A percentile compares a stretch with the other conserved stretches of the same genome.
Conservation (phyloP, 1,284 basidiomycete species). For the Coniophora puteana region DNA sequence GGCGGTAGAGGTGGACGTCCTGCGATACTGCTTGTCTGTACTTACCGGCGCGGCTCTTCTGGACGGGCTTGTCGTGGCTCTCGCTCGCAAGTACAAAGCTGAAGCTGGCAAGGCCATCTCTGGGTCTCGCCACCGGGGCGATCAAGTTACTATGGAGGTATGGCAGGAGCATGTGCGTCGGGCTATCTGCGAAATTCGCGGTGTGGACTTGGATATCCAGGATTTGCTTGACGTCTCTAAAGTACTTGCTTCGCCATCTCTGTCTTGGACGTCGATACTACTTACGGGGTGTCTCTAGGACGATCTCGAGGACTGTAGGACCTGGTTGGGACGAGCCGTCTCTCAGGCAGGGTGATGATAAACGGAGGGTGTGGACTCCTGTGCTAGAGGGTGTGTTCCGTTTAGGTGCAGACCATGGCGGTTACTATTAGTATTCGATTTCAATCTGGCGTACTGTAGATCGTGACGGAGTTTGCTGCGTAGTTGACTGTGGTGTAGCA, state of each 20-base stretch:
- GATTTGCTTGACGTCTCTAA: constrained; percentile 37
- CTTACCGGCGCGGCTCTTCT: constrained; percentile 48
- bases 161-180: constrained; percentile 21
- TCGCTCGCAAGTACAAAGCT: constrained; percentile 34
- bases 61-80: constrained; percentile 35
- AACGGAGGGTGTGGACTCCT: neutral
- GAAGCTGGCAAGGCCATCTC: constrained; percentile 20
- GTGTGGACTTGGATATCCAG: constrained; percentile 42
- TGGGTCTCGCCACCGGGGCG: neutral
- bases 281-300: constrained; percentile 13
- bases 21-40: constrained; percentile 46
- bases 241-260: constrained; percentile 27
- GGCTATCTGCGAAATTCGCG: constrained; percentile 31
- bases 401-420: too few relatives aligned
- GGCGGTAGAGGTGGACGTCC: constrained; percentile 46
- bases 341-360: constrained; percentile 1
- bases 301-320: constrained; percentile 22
- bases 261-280: neutral
- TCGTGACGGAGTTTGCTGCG: too few relatives aligned
- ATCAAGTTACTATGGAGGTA: constrained; percentile 10
- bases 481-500: too few relatives aligned
- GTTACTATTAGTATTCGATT: too few relatives aligned
- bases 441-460: too few relatives aligned
- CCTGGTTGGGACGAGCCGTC: constrained; percentile 15
- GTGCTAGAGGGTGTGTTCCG: neutral